Base-by-base conservation (phyloP, 106 monocot species). In the Hemerocallis citrina region DNA sequence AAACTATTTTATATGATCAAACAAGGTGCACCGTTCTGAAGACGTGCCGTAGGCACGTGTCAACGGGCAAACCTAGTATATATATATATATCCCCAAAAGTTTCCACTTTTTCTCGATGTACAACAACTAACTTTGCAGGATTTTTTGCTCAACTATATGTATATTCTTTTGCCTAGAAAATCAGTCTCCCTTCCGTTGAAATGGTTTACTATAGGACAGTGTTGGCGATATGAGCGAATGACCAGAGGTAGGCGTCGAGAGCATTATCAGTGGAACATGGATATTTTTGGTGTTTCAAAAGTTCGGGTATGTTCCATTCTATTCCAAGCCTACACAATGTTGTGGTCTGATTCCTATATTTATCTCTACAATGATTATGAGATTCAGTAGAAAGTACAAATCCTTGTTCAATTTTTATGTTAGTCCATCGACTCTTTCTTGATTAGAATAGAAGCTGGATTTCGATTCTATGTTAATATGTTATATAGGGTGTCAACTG, bases 221-320 rank as follows among this genome's bases (percentile, higher is more conserved):
- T 98, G 96, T 63, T 98, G 96, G 96, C 74, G 96, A 17, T 98
- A 98, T 81, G 96, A 98, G 59, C 72, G 96, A 19, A 98, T 98
- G 96, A 98, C 96, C 54, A 76, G 96, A 73, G 96, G 96, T 72
- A 81, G 96, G 59, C 86, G 96, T 6, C 72, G 96, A 58, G 96
- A 98, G 67, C 96, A 98, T 72, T 98, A 88, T 58, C 96, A 98
- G 55, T 98, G 96, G 96, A 98, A 98, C 59, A 98, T 98, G 96
- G 91, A 98, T 76, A 88, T 98, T 21, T 64, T 98, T 65, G 96
- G 96, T 47, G 67, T 85, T 55, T 61, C 91, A 46, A 79, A 60
- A 88, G 87, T 98, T 55, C 72, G 90, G 65, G 95, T 96, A 79
- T 40, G 81, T 69, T 63, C 4, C 8, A 39, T 39, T 38, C 33